A percentile compares a stretch with the other conserved stretches of the same genome.
Conservation (phyloP, 1,284 basidiomycete genomes). For the Ustanciosporium gigantosporum region DNA sequence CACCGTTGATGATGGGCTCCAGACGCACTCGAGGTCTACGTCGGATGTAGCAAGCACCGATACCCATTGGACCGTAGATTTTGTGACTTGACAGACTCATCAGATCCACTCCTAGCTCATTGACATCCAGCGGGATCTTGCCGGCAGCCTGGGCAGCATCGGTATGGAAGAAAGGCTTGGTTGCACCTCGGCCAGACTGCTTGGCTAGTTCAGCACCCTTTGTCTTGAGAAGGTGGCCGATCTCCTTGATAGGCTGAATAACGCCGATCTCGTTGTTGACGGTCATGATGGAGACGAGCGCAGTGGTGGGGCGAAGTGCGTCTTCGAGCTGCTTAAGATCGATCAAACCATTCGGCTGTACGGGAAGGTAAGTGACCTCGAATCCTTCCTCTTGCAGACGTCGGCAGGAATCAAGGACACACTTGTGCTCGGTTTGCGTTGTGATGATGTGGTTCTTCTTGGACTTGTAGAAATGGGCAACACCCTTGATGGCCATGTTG, state of each 20-base stretch:
- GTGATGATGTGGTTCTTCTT: slow-evolving; percentile 67
- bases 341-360: slow-evolving; percentile 82
- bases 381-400: slow-evolving; percentile 95
- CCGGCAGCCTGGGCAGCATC: slow-evolving; percentile 96
- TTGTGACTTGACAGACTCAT: slow-evolving; percentile 98
- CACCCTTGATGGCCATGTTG: slow-evolving; percentile 97
- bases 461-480: slow-evolving; percentile 74
- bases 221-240: slow-evolving; percentile 74
- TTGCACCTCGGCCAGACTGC: slow-evolving; percentile 63
- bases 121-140: slow-evolving; percentile 71
- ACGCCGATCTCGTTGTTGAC: slow-evolving; percentile 99
- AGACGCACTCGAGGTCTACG: slow-evolving; percentile 88
- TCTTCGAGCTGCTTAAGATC: slow-evolving; percentile 75
- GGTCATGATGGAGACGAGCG: slow-evolving; percentile 92
- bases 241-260: slow-evolving; percentile 95
- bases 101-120: slow-evolving; percentile 91
- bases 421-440: slow-evolving; percentile 83
- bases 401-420: slow-evolving; percentile 95
- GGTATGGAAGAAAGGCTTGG: slow-evolving; percentile 84
- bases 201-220: slow-evolving; percentile 71
- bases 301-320: slow-evolving; percentile 80
- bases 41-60: slow-evolving; percentile 92
- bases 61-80: slow-evolving; percentile 95
- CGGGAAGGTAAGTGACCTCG: slow-evolving; percentile 95
- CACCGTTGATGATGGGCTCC: slow-evolving; percentile 92